Base-by-base conservation (phyloP, 306 rosid species). In the Prunus mongolica region DNA sequence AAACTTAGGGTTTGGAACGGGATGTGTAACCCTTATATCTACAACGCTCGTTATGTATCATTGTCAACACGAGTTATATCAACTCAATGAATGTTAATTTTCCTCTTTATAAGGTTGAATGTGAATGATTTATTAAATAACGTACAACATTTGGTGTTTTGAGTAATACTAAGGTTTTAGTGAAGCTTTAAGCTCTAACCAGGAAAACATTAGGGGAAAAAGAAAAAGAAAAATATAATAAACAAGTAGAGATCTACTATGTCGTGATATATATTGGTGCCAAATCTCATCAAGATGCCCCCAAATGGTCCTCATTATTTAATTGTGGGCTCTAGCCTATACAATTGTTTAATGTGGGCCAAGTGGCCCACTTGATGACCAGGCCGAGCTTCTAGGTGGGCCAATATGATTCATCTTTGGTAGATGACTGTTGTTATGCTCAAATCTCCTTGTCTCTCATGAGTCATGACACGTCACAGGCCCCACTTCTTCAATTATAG, bases 241-340 rank as follows among this genome's bases (percentile, higher is more conserved):
- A 8, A 34, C 25, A 12, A 1, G 11, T 12, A 34, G 66, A 56
- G 8, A 56, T 63, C 27, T 30, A 52, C 41, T 2, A 38, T 11
- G 66, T 84, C 74, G 18, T 52, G 74, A 66, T 34, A 78, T 71
- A 38, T 71, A 38, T 67, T 24, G 45, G 38, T 0, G 13, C 2
- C 3, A 28, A 49, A 16, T 15, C 13, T 51, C 7, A 51, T 16
- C 22, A 51, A 27, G 19, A 19, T 65, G 16, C 8, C 16, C 22
- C 69, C 28, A 15, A 1, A 0, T 30, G 8, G 11, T 38, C 28
- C 8, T 52, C 19, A 84, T 73, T 15, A 77, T 77, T 67, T 25
- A 18, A 54, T 44, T 6, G 87, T 83, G 84, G 84, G 77, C 82
- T 73, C 76, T 44, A 67, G 65, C 71, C 76, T 32, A 51, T 67